Base-by-base conservation (phyloP, 345 rosid genomes). In the Punica granatum region DNA sequence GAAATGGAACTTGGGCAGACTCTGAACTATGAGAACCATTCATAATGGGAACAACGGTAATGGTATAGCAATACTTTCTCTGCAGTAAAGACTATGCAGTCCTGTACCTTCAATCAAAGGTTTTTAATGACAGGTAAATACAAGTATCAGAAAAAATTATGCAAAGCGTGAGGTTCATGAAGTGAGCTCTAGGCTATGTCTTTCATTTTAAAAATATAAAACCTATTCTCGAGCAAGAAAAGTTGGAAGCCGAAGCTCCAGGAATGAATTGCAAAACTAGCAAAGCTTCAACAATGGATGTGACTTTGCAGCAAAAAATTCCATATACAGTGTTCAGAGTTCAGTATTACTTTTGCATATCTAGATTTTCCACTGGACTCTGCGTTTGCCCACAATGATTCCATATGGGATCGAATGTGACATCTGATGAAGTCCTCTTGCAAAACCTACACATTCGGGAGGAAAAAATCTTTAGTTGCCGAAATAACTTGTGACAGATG, bases 351-450 rank as follows among this genome's bases (percentile, higher is more conserved):
- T 82, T 89, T 93, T 26, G 94, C 90, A 65, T 49, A 71, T 74
- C 76, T 61, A 58, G 82, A 53, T 19, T 75, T 77, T 51, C 26
- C 64, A 67, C 61, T 58, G 25, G 71, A 67, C 3, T 68, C 68
- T 54, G 66, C 64, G 56, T 68, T 81, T 70, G 84, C 85, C 60
- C 85, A 44, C 76, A 87, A 23, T 32, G 86, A 76, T 42, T 63
- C 66, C 80, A 93, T 81, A 72, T 86, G 90, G 73, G 88, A 76
- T 41, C 83, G 88, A 68, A 93, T 68, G 71, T 89, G 84, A 70
- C 85, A 90, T 71, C 82, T 90, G 81, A 86, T 79, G 67, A 93
- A 86, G 70, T 93, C 94, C 74, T 93, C 97, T 78, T 72, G 85
- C 83, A 93, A 75, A 67, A 89, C 96, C 98, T 93, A 70, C 74